phyloP scores from a whole-genome alignment of 306 rosid species.

The Canavalia ensiformis region DNA sequence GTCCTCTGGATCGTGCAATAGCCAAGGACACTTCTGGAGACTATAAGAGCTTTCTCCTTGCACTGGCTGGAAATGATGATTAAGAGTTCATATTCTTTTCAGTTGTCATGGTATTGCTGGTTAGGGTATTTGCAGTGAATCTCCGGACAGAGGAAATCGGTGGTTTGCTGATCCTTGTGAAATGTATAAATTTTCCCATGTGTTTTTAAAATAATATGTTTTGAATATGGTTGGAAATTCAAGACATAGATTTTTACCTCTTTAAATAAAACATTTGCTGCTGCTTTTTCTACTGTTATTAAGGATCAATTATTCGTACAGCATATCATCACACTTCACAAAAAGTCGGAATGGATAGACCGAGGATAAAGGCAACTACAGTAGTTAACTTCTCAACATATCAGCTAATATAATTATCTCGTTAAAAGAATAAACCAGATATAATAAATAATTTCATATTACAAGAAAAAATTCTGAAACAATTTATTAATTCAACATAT shows the following conservation, averaged over 20 bases:
- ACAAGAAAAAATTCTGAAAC: background rate
- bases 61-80: conserved; percentile 67
- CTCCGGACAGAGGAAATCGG: conserved; percentile 3
- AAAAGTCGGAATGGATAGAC: background rate
- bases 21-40: conserved; percentile 80
- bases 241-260: conserved; percentile 16
- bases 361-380: background rate
- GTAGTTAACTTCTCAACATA: conserved; percentile 8
- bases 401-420: background rate
- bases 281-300: background rate
- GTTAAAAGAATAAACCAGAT: conserved; percentile 3
- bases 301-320: conserved; percentile 38
- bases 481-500: conserved; percentile 3
- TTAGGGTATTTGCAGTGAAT: conserved; percentile 30
- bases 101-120: conserved; percentile 22
- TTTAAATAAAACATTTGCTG: conserved; percentile 27
- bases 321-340: background rate
- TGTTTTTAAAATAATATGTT: conserved; percentile 35
- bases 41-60: conserved; percentile 76
- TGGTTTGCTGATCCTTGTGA: conserved; percentile 22
- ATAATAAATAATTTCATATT: background rate
- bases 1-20: conserved; percentile 73
- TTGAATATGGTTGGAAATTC: conserved; percentile 39
- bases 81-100: conserved; percentile 53
- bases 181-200: background rate